Evolutionary conservation across 106 monocot species (phyloP).

Genomic region (Acorus calamus): DNA sequence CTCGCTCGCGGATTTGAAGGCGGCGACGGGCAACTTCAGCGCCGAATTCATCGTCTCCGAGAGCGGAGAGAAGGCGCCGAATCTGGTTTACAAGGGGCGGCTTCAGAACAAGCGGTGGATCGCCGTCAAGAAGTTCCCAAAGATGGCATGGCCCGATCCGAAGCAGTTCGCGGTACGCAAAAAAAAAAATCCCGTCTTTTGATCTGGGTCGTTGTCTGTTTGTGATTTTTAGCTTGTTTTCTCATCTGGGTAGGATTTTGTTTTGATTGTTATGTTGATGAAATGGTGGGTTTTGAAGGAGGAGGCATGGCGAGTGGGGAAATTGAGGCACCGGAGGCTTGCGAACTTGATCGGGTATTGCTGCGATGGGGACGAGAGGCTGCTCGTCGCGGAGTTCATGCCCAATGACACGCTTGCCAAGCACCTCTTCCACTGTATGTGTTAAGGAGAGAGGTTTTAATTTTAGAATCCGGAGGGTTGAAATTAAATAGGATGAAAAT

Average conservation of each 20-base stretch:
- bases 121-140: conserved; percentile 97
- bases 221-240: background rate
- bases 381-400: conserved; percentile 72
- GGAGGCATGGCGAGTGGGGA: conserved; percentile 68
- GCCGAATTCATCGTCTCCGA: conserved; percentile 86
- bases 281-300: conserved; percentile 28
- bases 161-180: conserved; percentile 75
- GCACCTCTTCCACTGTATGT: conserved; percentile 77
- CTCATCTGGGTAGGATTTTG: background rate
- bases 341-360: conserved; percentile 80
- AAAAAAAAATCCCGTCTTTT: no score
- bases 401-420: conserved; percentile 74
- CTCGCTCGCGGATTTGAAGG: conserved; percentile 57
- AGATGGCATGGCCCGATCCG: conserved; percentile 92
- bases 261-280: background rate
- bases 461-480: no score
- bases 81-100: conserved; percentile 78
- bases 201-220: background rate
- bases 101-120: conserved; percentile 60
- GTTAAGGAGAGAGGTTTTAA: no score
- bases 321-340: conserved; percentile 43
- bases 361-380: conserved; percentile 74
- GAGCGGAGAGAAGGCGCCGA: conserved; percentile 88
- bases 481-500: no score
- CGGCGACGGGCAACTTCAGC: conserved; percentile 61